Base-by-base conservation (phyloP, 164 flowering plant genomes). In the Buxus sempervirens region DNA sequence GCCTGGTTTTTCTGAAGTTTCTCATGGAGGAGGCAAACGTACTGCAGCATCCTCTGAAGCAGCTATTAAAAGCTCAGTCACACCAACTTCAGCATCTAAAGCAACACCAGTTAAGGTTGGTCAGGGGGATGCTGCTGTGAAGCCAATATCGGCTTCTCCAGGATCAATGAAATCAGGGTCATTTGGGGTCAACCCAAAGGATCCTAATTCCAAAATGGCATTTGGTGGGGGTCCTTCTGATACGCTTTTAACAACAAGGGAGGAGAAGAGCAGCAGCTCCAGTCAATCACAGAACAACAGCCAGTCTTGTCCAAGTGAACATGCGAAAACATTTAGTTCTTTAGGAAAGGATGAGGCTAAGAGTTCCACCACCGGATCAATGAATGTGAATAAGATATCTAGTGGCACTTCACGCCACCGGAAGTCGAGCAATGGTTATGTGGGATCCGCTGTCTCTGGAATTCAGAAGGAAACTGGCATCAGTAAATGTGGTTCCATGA, bases 201-300 rank as follows among this genome's bases (percentile, higher is more conserved):
- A 70, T 48, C 36, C 64, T 18, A 62, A 64, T 0, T 28, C 66
- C 38, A 73, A 41, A 64, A 58, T 16, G 58, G 38, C 49, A 24
- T 67, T 48, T 64, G 62, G 42, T 32, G 67, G 68, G n/a, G 67
- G 72, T 22, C 21, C 60, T 49, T 19, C 74, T 23, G 82, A 79
- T 67, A 54, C 25, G 28, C 76, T 72, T 58, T 73, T 60, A 12
- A 10, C 76, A 53, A 55, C 70, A 19, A 80, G 62, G 57, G 80
- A 77, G 56, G 80, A 77, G 21, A 77, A 69, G 51, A 75, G 83
- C 51, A 74, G 75, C 70, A 84, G 93, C 65, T 92, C 97, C 49
- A 85, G 96, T 77, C 97, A 88, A 67, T 90, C 95, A 38, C 97
- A 86, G 60, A 93, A 82, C 74, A 82, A 84, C 58, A 86, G 95